Base-by-base conservation (phyloP, 2,329 filamentous ascomycete genomes). In the Alternaria ethzedia region DNA sequence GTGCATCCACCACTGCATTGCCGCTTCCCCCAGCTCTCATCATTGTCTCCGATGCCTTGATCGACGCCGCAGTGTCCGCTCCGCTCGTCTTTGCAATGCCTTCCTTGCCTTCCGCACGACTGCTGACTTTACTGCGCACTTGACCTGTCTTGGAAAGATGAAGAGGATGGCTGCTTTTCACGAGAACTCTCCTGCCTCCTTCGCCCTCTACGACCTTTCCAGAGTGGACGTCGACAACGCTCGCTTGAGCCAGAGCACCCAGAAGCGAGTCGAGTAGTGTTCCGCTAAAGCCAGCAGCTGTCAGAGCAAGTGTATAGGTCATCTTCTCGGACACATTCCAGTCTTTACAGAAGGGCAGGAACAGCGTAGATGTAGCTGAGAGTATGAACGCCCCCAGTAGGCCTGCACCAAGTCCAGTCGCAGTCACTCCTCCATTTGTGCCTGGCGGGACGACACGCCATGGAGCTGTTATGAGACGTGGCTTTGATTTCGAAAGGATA, bases 341-440 rank as follows among this genome's bases (percentile, higher is more conserved):
- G 5, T 70, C 75, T 64, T 81, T 81, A 75, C 92, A 96, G 67
- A 92, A 86, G 0, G 93, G 92, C 21, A 94, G 76, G 52, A 94
- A 85, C 9, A 91, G 67, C 49, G 90, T 84, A 3, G 93, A 87
- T 0, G 89, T 88, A 23, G 91, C 84, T 6, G 94, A 89, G 50
- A 95, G 85, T 60, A 86, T 81, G 43, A 91, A 86, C 10, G 92
- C 90, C 4, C 94, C 94, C 1, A 92, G 77, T 20, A 92, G 78
- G 1, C 94, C 94, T 2, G 93, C 92, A 0, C 84, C 81, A 0
- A 97, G 83, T 0, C 96, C 96, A 49, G 88, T 83, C 0, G 89
- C 70, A 0, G 93, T 96, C 9, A 99, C 92, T 15, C 95, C 96
- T 30, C 96, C 96, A 76, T 99, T 99, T 45, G 96, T 98, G 54